Evolutionary conservation across 495 filamentous ascomycete species (phyloP).

Genomic region (Talaromyces nanjingensis): DNA sequence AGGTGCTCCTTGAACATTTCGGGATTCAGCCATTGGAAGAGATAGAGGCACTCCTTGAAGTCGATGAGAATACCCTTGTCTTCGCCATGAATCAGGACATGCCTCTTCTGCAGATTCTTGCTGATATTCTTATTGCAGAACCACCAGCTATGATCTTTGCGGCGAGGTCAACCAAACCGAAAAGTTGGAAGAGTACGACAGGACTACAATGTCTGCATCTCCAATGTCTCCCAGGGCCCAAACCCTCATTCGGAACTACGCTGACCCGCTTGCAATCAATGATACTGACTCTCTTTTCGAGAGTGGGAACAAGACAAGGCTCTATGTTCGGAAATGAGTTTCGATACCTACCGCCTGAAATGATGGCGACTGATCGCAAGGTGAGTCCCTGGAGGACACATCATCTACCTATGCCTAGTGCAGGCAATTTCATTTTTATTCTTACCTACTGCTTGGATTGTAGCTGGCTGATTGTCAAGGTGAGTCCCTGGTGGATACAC

Average conservation of each 20-base stretch:
- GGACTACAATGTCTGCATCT: neutral
- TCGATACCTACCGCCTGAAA: neutral
- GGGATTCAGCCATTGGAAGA: slow-evolving; percentile 21
- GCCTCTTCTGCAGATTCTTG: slow-evolving; percentile 28
- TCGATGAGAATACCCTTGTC: slow-evolving; percentile 23
- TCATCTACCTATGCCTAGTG: neutral
- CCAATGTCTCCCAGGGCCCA: neutral
- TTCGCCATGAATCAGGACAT: slow-evolving; percentile 26
- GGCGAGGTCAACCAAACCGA: neutral
- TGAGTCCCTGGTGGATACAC: neutral
- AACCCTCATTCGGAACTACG: neutral
- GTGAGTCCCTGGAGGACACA: neutral
- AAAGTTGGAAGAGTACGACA: neutral
- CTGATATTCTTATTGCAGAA: slow-evolving; percentile 14
- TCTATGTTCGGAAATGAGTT: neutral
- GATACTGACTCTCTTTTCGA: neutral
- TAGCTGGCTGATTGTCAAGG: neutral
- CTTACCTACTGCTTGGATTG: neutral
- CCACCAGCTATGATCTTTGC: neutral
- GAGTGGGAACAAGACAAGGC: neutral
- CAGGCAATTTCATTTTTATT: neutral
- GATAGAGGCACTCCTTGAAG: slow-evolving; percentile 24
- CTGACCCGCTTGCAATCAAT: neutral
- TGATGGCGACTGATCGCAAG: neutral
- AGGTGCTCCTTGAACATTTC: slow-evolving; percentile 13